These are phyloP conservation scores for Epithele typhae DNA, from an alignment of 768 basidiomycete genomes.

Conservation along the genomic window DNA sequence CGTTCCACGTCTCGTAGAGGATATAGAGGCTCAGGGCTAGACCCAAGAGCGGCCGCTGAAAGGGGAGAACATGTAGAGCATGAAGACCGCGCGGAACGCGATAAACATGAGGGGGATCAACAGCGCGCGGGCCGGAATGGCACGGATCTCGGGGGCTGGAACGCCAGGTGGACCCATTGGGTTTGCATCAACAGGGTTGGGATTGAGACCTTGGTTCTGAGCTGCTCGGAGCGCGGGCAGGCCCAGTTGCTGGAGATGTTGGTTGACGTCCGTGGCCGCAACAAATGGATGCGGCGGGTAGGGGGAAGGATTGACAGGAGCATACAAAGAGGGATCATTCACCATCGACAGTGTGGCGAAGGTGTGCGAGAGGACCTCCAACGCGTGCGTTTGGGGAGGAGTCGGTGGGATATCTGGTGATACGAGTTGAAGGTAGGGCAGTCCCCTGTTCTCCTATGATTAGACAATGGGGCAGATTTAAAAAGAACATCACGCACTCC, in stretches of 20 bases:
- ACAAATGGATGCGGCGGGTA: slow-evolving; percentile 30
- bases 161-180: slow-evolving; percentile 6
- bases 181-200: slow-evolving; percentile 22
- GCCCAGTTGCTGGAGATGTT: slow-evolving; percentile 61
- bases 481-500: slow-evolving; percentile 23
- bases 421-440: slow-evolving; percentile 49
- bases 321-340: slow-evolving; percentile 3
- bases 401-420: slow-evolving; percentile 46
- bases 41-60: slow-evolving; percentile 67
- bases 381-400: slow-evolving; percentile 57
- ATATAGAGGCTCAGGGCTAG: slow-evolving; percentile 65
- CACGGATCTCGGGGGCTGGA: slow-evolving; percentile 38
- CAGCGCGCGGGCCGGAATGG: slow-evolving; percentile 63
- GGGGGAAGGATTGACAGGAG: slow-evolving; percentile 6
- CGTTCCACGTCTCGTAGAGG: slow-evolving; percentile 72
- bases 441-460: slow-evolving; percentile 32
- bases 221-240: slow-evolving; percentile 46
- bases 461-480: background rate
- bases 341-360: slow-evolving; percentile 42
- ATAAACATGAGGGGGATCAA: slow-evolving; percentile 65
- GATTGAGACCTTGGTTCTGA: slow-evolving; percentile 28
- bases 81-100: slow-evolving; percentile 58
- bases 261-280: slow-evolving; percentile 41
- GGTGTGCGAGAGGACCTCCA: slow-evolving; percentile 58
- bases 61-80: slow-evolving; percentile 74